Evolutionary conservation across 148 eudicot species (phyloP).

Genomic region (Camellia lanceoleosa): DNA sequence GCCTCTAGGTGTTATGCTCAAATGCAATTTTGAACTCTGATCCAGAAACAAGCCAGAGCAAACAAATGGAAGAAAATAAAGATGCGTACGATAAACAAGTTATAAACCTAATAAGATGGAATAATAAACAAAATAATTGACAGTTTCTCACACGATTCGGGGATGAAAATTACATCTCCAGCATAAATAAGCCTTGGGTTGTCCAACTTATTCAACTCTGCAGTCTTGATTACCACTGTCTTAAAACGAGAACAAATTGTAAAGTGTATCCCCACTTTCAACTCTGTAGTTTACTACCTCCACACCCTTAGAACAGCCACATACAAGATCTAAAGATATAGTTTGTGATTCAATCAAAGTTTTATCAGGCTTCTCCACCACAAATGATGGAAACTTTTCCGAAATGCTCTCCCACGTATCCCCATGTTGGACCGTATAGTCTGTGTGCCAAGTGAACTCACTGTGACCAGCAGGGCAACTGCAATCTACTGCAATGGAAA

Average conservation of each 20-base stretch:
- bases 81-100: too few species aligned
- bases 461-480: conserved; percentile 7
- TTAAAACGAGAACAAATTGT: conserved; percentile 7
- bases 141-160: background rate
- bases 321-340: conserved; percentile 9
- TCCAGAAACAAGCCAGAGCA: background rate
- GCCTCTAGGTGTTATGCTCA: background rate
- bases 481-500: background rate
- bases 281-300: conserved; percentile 5
- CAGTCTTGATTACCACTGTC: background rate
- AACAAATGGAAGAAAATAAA: background rate
- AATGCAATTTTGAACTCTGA: background rate
- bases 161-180: conserved; percentile 11
- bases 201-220: conserved; percentile 3
- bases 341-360: background rate
- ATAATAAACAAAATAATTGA: background rate
- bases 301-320: conserved; percentile 6
- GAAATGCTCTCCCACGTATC: conserved; percentile 7
- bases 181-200: background rate
- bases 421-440: conserved; percentile 5
- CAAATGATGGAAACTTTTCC: conserved; percentile 3
- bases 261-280: conserved; percentile 7
- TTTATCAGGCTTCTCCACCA: conserved; percentile 8
- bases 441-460: conserved; percentile 5
- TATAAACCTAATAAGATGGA: background rate